Evolutionary conservation across 441 rosid genomes (phyloP).

Genomic region (Euphorbia celastroides): DNA sequence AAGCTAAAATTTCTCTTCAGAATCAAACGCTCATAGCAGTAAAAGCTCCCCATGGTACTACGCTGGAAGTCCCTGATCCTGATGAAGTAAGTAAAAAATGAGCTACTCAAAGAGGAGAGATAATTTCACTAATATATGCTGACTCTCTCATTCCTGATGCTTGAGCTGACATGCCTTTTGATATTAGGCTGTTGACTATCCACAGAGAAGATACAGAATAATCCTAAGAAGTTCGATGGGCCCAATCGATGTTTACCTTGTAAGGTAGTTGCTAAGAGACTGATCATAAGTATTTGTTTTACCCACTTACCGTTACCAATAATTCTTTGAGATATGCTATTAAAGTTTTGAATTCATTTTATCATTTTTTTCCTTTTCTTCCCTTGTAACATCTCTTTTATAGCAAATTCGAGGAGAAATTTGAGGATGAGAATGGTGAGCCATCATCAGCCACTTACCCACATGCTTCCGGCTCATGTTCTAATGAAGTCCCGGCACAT

Average conservation of each 20-base stretch:
- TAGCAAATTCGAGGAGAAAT: slow-evolving; percentile 90
- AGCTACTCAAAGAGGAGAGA: slow-evolving; percentile 4
- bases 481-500: slow-evolving; percentile 44
- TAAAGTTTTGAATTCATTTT: no score
- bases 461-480: slow-evolving; percentile 51
- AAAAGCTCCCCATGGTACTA: slow-evolving; percentile 98
- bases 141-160: slow-evolving; percentile 19
- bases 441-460: slow-evolving; percentile 42
- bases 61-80: slow-evolving; percentile 96
- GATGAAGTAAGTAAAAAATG: slow-evolving; percentile 59
- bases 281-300: no score
- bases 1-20: slow-evolving; percentile 33
- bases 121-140: slow-evolving; percentile 5
- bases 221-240: slow-evolving; percentile 97
- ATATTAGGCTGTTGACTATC: slow-evolving; percentile 67
- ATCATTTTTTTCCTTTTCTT: background rate
- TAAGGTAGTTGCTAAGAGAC: no score
- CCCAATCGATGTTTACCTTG: slow-evolving; percentile 90
- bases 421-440: slow-evolving; percentile 63
- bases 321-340: background rate
- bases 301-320: no score
- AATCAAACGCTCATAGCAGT: slow-evolving; percentile 93
- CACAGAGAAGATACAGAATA: slow-evolving; percentile 89
- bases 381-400: slow-evolving; percentile 16
- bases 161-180: slow-evolving; percentile 25